Conservation (phyloP, 805 yeast species). For the Candida arabinofermentans region DNA sequence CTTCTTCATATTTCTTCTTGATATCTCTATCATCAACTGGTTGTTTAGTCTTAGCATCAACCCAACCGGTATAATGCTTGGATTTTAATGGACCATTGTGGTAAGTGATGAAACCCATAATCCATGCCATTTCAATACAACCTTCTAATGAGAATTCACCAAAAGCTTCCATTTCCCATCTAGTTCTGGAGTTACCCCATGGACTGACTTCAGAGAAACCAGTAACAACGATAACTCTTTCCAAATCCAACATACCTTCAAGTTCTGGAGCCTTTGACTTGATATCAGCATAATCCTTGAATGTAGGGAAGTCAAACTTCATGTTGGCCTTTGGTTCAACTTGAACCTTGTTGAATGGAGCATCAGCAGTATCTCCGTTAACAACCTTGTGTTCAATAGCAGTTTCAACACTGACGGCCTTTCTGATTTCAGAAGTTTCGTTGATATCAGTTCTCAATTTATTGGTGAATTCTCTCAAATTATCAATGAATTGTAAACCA, state of each 20-base stretch:
- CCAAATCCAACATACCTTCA: constrained; percentile 89
- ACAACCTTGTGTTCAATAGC: constrained; percentile 83
- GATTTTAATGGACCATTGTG: constrained; percentile 89
- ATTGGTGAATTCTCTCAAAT: constrained; percentile 83
- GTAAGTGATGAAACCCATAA: constrained; percentile 96
- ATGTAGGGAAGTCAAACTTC: constrained; percentile 87
- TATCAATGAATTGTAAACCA: constrained; percentile 91
- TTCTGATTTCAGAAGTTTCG: constrained; percentile 86
- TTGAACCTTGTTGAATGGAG: constrained; percentile 70
- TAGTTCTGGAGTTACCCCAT: constrained; percentile 98
- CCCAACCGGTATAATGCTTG: constrained; percentile 94
- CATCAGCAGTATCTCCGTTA: constrained; percentile 84
- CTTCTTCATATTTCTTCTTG: constrained; percentile 85
- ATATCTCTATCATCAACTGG: constrained; percentile 95
- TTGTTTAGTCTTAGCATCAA: constrained; percentile 85
- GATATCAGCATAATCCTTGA: constrained; percentile 73
- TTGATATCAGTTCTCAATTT: constrained; percentile 71
- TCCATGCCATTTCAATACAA: constrained; percentile 99
- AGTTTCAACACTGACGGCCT: constrained; percentile 92
- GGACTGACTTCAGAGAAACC: constrained; percentile 99
- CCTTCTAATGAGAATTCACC: constrained; percentile 98
- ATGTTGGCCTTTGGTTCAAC: constrained; percentile 94
- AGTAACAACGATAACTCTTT: constrained; percentile 88
- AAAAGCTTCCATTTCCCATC: constrained; percentile 98
- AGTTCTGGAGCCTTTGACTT: constrained; percentile 67